Base-by-base conservation (phyloP, 139 green algal genomes). In the Auxenochlorella protothecoides region DNA sequence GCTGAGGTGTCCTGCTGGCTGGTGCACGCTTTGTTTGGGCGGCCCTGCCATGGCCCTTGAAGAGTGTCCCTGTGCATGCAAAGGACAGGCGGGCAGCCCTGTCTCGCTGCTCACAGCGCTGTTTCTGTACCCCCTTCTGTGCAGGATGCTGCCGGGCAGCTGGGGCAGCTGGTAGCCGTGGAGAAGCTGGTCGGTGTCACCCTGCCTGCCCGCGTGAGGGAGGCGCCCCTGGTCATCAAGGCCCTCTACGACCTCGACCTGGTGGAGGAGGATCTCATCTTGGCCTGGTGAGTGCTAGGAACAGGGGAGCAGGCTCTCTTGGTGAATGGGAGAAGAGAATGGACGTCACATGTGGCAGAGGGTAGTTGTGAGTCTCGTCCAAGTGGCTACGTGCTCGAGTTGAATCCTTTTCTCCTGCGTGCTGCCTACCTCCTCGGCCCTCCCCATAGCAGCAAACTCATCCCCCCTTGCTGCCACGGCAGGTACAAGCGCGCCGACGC, bases 201-300 rank as follows among this genome's bases (percentile, higher is more conserved):
- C 6, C 60, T 78, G 63, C 74, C 81, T 0, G 75, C 65, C 13
- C 73, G 70, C 8, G 68, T 52, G 53, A 86, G 84, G 64, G 90
- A 97, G 80, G 76, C 83, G 3, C 72, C 89, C 0, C 74, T 90
- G 60, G 78, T 90, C n/a, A 77, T 97, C 10, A 97, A 97, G 86
- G 75, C 69, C 54, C 72, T 96, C 66, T 97, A 97, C 69, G 93
- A 98, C 68, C 74, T 82, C 51, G 93, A 98, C 72, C 66, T 97
- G 55, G 78, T 87, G 6, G 89, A 96, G 15, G 93, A 97, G 72
- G 85, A 92, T 27, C 74, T 93, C 54, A 92, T 98, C 59, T 53
- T 92, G 53, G 89, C 81, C 11, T 96, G 89, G 89, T 76, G 68
- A 44, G 75, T 5, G 4, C 16, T 12, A 5, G 27, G 27, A 44